Base-by-base conservation (phyloP, 805 yeast species). In the Metahyphopichia silvanorum region DNA sequence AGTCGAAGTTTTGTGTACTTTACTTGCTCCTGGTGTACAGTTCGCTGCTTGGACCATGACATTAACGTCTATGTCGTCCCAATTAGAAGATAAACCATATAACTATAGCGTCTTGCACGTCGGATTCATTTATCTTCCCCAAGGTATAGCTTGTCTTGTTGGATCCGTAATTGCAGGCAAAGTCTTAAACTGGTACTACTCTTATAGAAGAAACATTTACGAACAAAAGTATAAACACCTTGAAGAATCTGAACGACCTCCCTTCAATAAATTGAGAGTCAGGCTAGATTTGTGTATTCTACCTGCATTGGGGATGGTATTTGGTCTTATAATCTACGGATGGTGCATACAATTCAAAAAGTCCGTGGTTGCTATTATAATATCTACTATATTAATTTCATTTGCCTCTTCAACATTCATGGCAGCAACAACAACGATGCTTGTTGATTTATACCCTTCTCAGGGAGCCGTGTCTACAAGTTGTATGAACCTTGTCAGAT, bases 401-500 rank as follows among this genome's bases (percentile, higher is more conserved):
- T 55, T 69, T 38, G 69, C 79, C n/a, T 66, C 80, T 4, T 71
- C 81, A 43, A 74, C 77, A 31, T 72, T 78, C 25, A 47, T 82
- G 24, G 69, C 82, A 11, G 68, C 75, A 21, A 66, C 79, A 3
- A 71, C 80, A 1, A 84, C 93, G 0, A 56, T 87, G 25, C 53
- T 86, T 34, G 83, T 86, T n/a, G 96, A 88, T 49, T 51, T 86
- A 36, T 79, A 71, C 40, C 95, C 96, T 0, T 55, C 68, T 3
- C 71, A 72, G 29, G 71, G 87, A 1, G 85, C 94, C 0, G 76
- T 91, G 3, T 82, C 89, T 4, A 73, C 86, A 1, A 82, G 93
- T 7, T 69, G 83, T 31, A 66, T 82, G 40, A 88, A 88, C 49
- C 59, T 87, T 18, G 67, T 78, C 15, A 64, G 96, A 44, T 88